phyloP scores from a whole-genome alignment of 371 early-diverging fungal genomes.

The Fennellomyces sp. region DNA sequence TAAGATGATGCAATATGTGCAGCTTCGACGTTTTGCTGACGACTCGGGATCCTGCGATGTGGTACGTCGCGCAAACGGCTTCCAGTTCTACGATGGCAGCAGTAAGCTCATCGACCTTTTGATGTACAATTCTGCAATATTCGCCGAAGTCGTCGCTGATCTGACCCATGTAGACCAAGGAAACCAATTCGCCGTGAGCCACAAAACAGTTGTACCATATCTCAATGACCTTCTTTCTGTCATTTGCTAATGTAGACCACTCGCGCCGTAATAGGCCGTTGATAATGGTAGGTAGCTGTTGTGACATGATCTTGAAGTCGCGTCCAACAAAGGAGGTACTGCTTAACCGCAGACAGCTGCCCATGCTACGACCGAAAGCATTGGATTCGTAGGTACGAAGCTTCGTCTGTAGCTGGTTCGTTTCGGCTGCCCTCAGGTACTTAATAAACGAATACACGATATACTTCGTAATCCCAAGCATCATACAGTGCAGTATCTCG shows the following conservation, averaged over 20 bases:
- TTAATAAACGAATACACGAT: neutral
- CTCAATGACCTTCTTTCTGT: neutral
- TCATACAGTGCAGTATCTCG: neutral
- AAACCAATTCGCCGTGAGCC: neutral
- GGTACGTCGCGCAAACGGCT: neutral
- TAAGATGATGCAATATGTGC: neutral
- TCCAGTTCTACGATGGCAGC: neutral
- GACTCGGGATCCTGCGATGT: neutral
- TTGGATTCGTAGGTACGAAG: neutral
- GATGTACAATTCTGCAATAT: too few species aligned
- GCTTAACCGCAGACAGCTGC: neutral
- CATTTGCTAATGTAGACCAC: neutral
- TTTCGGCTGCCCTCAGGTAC: neutral
- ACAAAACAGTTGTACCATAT: neutral
- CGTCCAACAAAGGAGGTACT: constrained; percentile 8
- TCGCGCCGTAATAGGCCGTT: neutral
- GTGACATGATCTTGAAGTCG: neutral
- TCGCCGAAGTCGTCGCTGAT: neutral
- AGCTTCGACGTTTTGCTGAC: neutral
- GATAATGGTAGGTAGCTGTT: neutral
- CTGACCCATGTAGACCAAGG: constrained; percentile 1
- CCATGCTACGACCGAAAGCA: neutral
- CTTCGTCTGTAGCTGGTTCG: neutral
- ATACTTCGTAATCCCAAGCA: constrained; percentile 3
- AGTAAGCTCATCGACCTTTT: neutral